phyloP scores from a whole-genome alignment of 495 filamentous ascomycete genomes.

The Trichoderma gamsii region DNA sequence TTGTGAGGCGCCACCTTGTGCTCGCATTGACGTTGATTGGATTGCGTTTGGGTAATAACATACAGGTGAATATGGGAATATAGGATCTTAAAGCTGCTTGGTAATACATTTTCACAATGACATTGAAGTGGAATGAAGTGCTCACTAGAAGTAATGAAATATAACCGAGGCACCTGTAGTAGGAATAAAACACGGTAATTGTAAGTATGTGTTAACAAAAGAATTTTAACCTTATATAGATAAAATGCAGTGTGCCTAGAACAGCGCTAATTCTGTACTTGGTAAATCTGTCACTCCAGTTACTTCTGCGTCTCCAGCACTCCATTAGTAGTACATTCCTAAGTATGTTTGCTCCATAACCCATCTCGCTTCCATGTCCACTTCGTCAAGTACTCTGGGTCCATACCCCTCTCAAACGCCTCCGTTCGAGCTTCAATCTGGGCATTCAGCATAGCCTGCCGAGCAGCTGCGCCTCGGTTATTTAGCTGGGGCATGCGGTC shows the following conservation, averaged over 20 bases:
- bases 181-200: too few relatives aligned
- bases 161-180: too few relatives aligned
- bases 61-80: neutral
- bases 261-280: neutral
- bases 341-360: slow-evolving; percentile 19
- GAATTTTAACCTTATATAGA: neutral
- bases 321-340: neutral
- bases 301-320: neutral
- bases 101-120: too few relatives aligned
- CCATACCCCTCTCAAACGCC: slow-evolving; percentile 60
- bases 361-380: slow-evolving; percentile 55
- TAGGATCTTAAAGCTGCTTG: too few relatives aligned
- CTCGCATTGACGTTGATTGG: neutral
- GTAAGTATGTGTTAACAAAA: too few relatives aligned
- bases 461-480: slow-evolving; percentile 49
- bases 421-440: slow-evolving; percentile 52
- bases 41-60: neutral
- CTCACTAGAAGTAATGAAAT: too few relatives aligned
- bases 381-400: slow-evolving; percentile 56
- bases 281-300: neutral
- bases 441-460: slow-evolving; percentile 55
- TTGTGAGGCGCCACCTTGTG: neutral
- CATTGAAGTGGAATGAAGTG: too few relatives aligned
- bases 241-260: neutral
- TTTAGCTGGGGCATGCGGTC: slow-evolving; percentile 52